Evolutionary conservation across 345 rosid species (phyloP).

Genomic region (Crucihimalaya himalaica): DNA sequence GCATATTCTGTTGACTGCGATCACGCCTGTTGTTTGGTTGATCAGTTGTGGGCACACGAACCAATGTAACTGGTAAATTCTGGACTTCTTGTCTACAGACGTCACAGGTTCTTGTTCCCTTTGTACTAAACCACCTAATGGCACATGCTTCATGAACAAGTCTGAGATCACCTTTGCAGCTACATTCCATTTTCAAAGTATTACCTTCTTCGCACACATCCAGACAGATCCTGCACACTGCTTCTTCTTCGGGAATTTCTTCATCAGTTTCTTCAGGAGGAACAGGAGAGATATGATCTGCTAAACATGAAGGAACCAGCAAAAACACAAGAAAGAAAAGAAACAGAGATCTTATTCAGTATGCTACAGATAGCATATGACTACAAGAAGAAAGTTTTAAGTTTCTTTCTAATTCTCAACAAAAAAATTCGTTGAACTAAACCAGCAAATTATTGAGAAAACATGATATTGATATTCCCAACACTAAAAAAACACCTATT

Average conservation of each 20-base stretch:
- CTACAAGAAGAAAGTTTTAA: neutral
- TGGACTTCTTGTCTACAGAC: slow-evolving; percentile 83
- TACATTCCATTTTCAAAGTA: slow-evolving; percentile 95
- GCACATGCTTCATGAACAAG: slow-evolving; percentile 95
- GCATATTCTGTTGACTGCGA: slow-evolving; percentile 49
- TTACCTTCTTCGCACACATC: slow-evolving; percentile 83
- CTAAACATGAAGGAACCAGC: slow-evolving; percentile 28
- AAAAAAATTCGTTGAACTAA: neutral
- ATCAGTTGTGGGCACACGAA: slow-evolving; percentile 49
- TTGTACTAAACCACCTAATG: slow-evolving; percentile 80
- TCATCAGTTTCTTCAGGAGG: slow-evolving; percentile 65
- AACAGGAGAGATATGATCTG: slow-evolving; percentile 63
- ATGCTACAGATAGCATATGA: neutral
- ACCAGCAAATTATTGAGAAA: neutral
- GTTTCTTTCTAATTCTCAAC: neutral
- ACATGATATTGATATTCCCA: neutral
- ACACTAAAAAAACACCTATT: neutral
- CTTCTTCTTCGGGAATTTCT: slow-evolving; percentile 97
- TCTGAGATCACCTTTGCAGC: slow-evolving; percentile 91
- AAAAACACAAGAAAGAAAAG: slow-evolving; percentile 12
- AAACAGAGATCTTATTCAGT: neutral
- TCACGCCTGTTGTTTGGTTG: slow-evolving; percentile 55
- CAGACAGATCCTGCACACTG: slow-evolving; percentile 87
- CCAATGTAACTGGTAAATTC: slow-evolving; percentile 88
- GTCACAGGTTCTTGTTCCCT: slow-evolving; percentile 87